phyloP scores from a whole-genome alignment of 1,284 basidiomycete genomes.

The Boletus sp. region DNA sequence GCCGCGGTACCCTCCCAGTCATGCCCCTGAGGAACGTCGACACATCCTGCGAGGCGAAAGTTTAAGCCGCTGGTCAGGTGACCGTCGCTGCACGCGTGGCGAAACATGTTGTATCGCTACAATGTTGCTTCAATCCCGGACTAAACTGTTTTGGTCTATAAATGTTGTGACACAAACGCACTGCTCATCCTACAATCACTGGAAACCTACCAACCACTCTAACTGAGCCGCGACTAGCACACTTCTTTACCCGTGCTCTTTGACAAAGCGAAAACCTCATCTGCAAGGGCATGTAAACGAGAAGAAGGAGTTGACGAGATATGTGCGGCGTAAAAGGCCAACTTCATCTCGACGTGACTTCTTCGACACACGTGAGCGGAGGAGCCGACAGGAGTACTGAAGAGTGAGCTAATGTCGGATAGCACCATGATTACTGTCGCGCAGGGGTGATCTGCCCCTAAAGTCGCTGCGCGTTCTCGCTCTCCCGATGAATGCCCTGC shows the following conservation, averaged over 20 bases:
- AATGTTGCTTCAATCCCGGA: background rate
- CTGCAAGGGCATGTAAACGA: slow-evolving; percentile 38
- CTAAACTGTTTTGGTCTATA: background rate
- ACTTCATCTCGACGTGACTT: slow-evolving; percentile 18
- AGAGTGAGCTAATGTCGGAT: slow-evolving; percentile 28
- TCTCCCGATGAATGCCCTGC: slow-evolving; percentile 10
- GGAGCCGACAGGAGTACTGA: slow-evolving; percentile 7
- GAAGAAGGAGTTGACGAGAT: slow-evolving; percentile 32
- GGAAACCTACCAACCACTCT: slow-evolving; percentile 1
- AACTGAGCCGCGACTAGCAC: background rate
- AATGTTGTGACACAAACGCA: background rate
- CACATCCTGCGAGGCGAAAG: too few relatives aligned
- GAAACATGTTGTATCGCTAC: background rate
- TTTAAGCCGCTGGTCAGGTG: too few relatives aligned
- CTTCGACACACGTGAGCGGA: slow-evolving; percentile 1
- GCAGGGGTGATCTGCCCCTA: slow-evolving; percentile 20
- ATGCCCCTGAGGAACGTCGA: background rate
- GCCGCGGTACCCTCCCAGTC: slow-evolving; percentile 24
- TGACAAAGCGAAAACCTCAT: slow-evolving; percentile 37
- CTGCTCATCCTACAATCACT: background rate
- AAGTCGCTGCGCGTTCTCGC: background rate
- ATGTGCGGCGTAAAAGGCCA: slow-evolving; percentile 44
- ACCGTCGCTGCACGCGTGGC: background rate
- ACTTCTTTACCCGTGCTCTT: slow-evolving; percentile 15
- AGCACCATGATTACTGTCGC: slow-evolving; percentile 22